A percentile compares a stretch with the other conserved stretches of the same genome.
Conservation (phyloP, 2,329 filamentous ascomycete genomes). For the Pyrenochaeta sp. region DNA sequence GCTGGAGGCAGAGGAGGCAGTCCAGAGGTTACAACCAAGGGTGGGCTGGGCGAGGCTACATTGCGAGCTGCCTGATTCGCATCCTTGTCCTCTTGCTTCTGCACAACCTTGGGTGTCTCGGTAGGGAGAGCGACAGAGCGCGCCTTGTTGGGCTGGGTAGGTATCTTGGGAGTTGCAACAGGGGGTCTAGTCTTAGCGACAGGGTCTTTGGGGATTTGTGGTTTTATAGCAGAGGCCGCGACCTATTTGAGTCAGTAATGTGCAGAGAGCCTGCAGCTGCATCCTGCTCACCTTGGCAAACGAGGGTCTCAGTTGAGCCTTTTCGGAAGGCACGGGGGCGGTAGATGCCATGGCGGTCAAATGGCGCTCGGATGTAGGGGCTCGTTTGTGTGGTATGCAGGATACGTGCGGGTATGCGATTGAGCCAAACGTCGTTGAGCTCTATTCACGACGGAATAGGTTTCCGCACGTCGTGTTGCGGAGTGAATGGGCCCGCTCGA, state of each 20-base stretch:
- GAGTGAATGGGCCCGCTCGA: no score
- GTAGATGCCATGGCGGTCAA: constrained; percentile 40
- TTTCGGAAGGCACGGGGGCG: constrained; percentile 37
- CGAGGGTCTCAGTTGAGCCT: constrained; percentile 63
- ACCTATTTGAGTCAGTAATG: constrained; percentile 42
- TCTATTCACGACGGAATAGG: no score
- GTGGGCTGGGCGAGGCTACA: constrained; percentile 27
- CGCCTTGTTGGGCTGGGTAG: constrained; percentile 26
- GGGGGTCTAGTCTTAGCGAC: constrained; percentile 32
- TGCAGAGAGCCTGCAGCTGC: not conserved
- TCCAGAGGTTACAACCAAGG: constrained; percentile 31
- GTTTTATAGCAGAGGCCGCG: constrained; percentile 49
- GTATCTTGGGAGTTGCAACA: constrained; percentile 34
- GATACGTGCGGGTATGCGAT: constrained; percentile 4
- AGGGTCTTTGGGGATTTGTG: constrained; percentile 33
- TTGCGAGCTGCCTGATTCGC: constrained; percentile 31
- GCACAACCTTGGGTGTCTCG: constrained; percentile 24
- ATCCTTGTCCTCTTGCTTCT: constrained; percentile 19
- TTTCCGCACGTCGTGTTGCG: no score
- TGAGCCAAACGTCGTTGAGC: constrained; percentile 7
- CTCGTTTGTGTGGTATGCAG: constrained; percentile 15
- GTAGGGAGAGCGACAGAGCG: constrained; percentile 25
- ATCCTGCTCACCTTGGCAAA: constrained; percentile 73
- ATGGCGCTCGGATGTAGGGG: constrained; percentile 7
- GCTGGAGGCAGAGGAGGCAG: constrained; percentile 26